Percentiles rank a stretch among this genome's conserved stretches.
Evolutionary conservation across 306 rosid genomes (phyloP).

Genomic region (Luffa acutangula): DNA sequence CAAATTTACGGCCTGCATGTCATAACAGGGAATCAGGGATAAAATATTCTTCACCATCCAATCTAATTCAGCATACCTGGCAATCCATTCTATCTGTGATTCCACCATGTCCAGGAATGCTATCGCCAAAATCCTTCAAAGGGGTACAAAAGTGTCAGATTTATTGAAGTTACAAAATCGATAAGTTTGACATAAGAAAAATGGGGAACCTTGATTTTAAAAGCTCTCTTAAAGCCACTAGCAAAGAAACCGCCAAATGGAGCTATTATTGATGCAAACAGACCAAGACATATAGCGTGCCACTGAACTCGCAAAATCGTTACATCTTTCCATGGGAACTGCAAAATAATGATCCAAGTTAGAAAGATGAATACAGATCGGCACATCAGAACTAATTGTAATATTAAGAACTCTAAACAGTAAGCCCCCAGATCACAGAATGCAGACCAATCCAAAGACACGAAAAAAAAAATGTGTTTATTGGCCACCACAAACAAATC

Average conservation of each 20-base stretch:
- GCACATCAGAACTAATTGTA: background rate
- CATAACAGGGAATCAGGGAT: background rate
- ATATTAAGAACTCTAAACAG: background rate
- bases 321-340: conserved; percentile 83
- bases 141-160: conserved; percentile 10
- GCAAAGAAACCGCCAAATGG: conserved; percentile 99
- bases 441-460: background rate
- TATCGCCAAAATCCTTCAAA: conserved; percentile 92
- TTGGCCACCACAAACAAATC: background rate
- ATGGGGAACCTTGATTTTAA: conserved; percentile 68
- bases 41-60: background rate
- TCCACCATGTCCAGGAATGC: conserved; percentile 99
- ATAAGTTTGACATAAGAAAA: background rate
- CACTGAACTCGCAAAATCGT: conserved; percentile 77
- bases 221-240: conserved; percentile 98
- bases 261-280: conserved; percentile 92
- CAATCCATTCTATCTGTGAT: conserved; percentile 99
- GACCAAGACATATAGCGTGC: conserved; percentile 84
- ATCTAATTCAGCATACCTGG: conserved; percentile 45
- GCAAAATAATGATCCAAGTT: conserved; percentile 10
- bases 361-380: background rate
- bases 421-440: background rate
- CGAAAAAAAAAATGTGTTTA: background rate
- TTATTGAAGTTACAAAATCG: background rate
- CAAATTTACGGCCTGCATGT: background rate